Base-by-base conservation (phyloP, 805 yeast species). In the Ogataea siamensis region DNA sequence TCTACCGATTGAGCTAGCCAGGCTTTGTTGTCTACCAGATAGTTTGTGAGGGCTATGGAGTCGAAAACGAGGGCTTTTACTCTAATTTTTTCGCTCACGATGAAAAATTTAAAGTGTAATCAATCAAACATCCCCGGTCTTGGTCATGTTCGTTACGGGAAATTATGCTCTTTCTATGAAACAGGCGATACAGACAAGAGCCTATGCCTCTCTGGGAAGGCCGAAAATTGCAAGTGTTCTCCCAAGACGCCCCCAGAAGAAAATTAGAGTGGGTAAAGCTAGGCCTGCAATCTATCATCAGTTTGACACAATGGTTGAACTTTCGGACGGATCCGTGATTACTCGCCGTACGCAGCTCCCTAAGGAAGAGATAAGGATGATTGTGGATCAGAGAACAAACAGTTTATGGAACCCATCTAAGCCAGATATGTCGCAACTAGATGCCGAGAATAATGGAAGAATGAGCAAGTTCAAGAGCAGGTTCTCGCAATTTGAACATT, bases 251-350 rank as follows among this genome's bases (percentile, higher is more conserved):
- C 87, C 87, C 35, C 60, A 74, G 63, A 80, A 76, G 58, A 82
- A 78, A 59, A 83, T 85, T 51, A 63, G 68, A 43, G 63, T 81
- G 39, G 97, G 97, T 39, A 84, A 84, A 59, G 88, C 96, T 12
- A 78, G 97, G 63, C 97, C 98, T 2, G 88, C 96, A 22, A 83
- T 93, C 27, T 89, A 87, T 63, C 76, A 91, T 66, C 87, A 87
- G 61, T 93, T 93, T 60, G 88, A 91, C 47, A 83, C 89, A 21
- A 64, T 73, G 24, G 89, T 93, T n/a, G 95, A 91, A 63, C 72
- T 89, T 42, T 83, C 94, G 49, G 99, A 93, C 60, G 99, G 99
- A 2, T 84, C 96, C 20, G 95, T 95, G 2, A 70, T 88, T 22
- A 69, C 68, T 23, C 76, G 99, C 63, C 74, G 85, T 53, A 79